Evolutionary conservation across 805 yeast species (phyloP), one percentile per base, ranked within the genome.

Genomic region (Candida xiaguanensis): DNA sequence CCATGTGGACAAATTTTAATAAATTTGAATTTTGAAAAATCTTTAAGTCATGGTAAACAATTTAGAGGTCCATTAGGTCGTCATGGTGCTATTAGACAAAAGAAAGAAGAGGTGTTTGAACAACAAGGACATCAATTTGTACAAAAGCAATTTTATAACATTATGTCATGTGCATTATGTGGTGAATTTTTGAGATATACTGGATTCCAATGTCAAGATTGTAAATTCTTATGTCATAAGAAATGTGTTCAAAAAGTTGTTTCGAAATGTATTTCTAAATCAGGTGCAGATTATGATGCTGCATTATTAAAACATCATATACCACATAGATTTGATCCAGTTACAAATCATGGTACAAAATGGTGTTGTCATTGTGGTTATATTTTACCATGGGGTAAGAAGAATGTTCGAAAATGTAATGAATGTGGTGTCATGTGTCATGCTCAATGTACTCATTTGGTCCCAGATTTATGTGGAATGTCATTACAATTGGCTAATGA

Each of bases 331-430:
- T 91, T 91, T 59, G 96, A 86, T 49, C 90, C 91, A n/a, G 78
- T 80, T 19, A 76, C 93, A 13, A 93, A 93, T 56, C 82, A 89
- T 63, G 95, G 96, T 52, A 95, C 99, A 2, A 90, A 91, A 57
- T 93, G 99, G 99, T 93, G 99, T 66, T 93, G 98, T 52, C 99
- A 93, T 59, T 93, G 99, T 74, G 99, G 99, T 45, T 88, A 88
- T 57, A 81, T 93, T 38, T 72, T 93, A 46, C 98, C 99, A 13
- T 83, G 96, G 84, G 96, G 98, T 38, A 79, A 83, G 54, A 89
- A 88, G 61, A 89, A 86, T 51, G 95, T 90, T 8, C 75, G 96
- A 37, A 93, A 88, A 59, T 91, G 99, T 72, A 69, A 84, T 4
- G 93, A 85, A 49, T 93, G 99, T 78, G 95, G 95, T 22, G 79